phyloP scores from a whole-genome alignment of 805 yeast species.

The Kodamaea hsintzibuensis region DNA sequence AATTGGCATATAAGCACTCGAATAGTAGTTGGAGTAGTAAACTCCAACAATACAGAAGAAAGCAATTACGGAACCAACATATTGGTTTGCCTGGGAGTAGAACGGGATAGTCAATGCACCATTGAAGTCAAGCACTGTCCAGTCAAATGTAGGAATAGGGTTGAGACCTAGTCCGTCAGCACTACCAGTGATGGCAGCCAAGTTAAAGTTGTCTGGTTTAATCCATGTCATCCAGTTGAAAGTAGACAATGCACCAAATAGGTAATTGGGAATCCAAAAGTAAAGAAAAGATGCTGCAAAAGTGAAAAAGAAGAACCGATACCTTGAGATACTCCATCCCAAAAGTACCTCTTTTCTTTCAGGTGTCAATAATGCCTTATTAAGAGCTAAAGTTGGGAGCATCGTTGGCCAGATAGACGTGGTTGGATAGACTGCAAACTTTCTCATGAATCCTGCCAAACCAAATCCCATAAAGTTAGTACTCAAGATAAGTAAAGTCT shows the following conservation, averaged over 20 bases:
- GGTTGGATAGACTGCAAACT: conserved; percentile 48
- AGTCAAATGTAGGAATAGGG: conserved; percentile 32
- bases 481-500: conserved; percentile 22
- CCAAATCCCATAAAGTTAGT: conserved; percentile 33
- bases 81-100: conserved; percentile 25
- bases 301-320: conserved; percentile 18
- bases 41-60: conserved; percentile 27
- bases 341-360: conserved; percentile 28
- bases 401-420: conserved; percentile 54
- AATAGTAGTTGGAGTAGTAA: conserved; percentile 28
- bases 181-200: conserved; percentile 32
- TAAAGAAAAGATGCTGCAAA: conserved; percentile 23
- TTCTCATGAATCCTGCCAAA: conserved; percentile 30
- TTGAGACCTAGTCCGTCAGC: conserved; percentile 29
- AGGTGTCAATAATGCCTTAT: conserved; percentile 25
- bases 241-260: conserved; percentile 25
- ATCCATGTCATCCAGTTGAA: conserved; percentile 37
- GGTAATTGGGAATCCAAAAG: conserved; percentile 31
- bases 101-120: conserved; percentile 24
- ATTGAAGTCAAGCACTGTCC: conserved; percentile 22
- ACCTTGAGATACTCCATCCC: conserved; percentile 35
- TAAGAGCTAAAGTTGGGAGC: conserved; percentile 29
- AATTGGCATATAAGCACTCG: conserved; percentile 32
- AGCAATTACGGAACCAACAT: conserved; percentile 24
- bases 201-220: conserved; percentile 22